Evolutionary conservation across 106 monocot genomes (phyloP).

Genomic region (Narthecium ossifragum): DNA sequence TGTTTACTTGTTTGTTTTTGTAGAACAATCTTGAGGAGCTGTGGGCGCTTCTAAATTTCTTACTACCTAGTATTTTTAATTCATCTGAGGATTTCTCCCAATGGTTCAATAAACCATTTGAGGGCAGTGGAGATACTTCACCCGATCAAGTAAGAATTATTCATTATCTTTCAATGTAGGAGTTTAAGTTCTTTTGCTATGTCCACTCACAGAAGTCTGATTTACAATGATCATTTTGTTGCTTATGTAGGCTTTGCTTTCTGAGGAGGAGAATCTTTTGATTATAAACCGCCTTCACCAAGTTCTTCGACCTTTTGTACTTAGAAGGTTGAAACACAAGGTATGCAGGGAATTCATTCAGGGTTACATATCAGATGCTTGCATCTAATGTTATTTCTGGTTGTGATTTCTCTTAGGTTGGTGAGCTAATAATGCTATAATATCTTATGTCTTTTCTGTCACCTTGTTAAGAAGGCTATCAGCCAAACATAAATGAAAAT

Average conservation of each 20-base stretch:
- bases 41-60: conserved; percentile 96
- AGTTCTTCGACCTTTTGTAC: conserved; percentile 98
- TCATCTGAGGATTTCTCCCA: conserved; percentile 99
- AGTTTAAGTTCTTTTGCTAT: neutral
- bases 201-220: neutral
- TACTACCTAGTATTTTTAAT: conserved; percentile 91
- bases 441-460: no score
- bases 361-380: neutral
- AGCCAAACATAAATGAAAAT: no score
- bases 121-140: conserved; percentile 75
- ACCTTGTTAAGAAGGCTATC: no score
- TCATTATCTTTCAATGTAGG: neutral
- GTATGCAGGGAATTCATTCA: conserved; percentile 20
- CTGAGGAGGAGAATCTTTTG: conserved; percentile 98
- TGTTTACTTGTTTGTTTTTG: neutral
- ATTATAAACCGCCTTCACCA: conserved; percentile 99
- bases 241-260: conserved; percentile 63
- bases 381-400: neutral
- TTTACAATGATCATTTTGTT: neutral
- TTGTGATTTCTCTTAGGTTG: no score
- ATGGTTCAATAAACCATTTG: conserved; percentile 99
- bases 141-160: conserved; percentile 73
- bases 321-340: conserved; percentile 98
- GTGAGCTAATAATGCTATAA: no score
- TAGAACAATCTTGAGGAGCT: conserved; percentile 99